phyloP scores from a whole-genome alignment of 352 stramenopile genomes.

The Phytophthora nicotianae region DNA sequence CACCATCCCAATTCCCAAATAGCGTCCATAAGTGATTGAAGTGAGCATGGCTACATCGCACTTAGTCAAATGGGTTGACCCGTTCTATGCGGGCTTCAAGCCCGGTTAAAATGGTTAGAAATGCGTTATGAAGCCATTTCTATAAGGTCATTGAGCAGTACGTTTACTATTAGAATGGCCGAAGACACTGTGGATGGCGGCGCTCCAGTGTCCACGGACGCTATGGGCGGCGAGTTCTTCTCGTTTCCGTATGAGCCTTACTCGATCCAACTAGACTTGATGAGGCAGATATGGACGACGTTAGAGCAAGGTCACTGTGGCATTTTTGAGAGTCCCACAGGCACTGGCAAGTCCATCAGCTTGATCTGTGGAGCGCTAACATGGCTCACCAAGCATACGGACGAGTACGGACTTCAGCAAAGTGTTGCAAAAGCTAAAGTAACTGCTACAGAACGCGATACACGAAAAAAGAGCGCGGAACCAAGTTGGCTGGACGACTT shows the following conservation, averaged over 20 bases:
- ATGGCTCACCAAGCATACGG: slow-evolving; percentile 81
- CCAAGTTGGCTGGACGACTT: slow-evolving; percentile 69
- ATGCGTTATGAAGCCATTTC: background rate
- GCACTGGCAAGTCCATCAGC: slow-evolving; percentile 93
- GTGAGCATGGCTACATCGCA: background rate
- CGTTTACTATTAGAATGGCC: background rate
- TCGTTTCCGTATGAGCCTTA: slow-evolving; percentile 92
- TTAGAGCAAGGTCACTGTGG: slow-evolving; percentile 85
- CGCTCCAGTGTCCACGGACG: background rate
- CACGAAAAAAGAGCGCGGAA: slow-evolving; percentile 35
- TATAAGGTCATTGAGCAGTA: background rate
- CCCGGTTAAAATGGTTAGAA: background rate
- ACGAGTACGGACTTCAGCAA: slow-evolving; percentile 70
- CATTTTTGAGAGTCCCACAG: slow-evolving; percentile 93
- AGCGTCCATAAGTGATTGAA: slow-evolving; percentile 10
- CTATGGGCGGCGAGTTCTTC: slow-evolving; percentile 69
- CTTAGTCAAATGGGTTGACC: background rate
- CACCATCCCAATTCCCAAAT: background rate
- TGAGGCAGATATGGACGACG: slow-evolving; percentile 84
- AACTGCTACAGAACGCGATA: slow-evolving; percentile 3
- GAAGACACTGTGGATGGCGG: too few relatives aligned
- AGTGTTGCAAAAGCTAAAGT: slow-evolving; percentile 3
- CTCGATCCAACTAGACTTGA: slow-evolving; percentile 89
- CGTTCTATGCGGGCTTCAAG: too few relatives aligned
- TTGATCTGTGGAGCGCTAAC: slow-evolving; percentile 90